These are phyloP conservation scores for Magnolia officinalis DNA, from an alignment of 164 flowering plant species.

Conservation along the genomic window DNA sequence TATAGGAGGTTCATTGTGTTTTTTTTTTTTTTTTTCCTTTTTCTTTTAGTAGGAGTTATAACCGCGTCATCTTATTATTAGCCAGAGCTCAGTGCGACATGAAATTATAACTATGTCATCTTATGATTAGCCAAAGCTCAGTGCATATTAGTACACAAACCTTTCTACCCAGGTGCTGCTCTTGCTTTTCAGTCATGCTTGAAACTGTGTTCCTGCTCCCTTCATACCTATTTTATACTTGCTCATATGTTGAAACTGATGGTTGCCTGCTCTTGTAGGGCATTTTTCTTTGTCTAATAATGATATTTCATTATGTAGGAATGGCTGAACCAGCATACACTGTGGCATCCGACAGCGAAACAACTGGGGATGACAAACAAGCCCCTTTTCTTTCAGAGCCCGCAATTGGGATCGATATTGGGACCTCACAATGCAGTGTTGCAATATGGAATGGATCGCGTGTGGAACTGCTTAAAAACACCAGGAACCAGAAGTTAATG, in stretches of 20 bases:
- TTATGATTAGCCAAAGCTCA: background rate
- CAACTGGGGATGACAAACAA: slow-evolving; percentile 60
- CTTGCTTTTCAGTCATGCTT: background rate
- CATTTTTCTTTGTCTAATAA: slow-evolving; percentile 1
- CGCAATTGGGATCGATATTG: slow-evolving; percentile 86
- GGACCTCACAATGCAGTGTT: slow-evolving; percentile 82
- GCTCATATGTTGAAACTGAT: no score
- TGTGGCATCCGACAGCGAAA: slow-evolving; percentile 83
- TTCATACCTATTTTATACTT: no score
- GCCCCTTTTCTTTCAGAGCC: slow-evolving; percentile 48
- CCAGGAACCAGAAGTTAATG: slow-evolving; percentile 65
- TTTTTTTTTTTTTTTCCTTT: no score
- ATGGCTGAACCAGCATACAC: slow-evolving; percentile 85
- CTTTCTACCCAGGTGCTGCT: background rate
- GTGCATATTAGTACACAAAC: background rate
- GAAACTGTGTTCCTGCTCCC: background rate
- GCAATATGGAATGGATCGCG: slow-evolving; percentile 86
- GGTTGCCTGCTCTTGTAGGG: no score
- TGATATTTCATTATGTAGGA: slow-evolving; percentile 23
- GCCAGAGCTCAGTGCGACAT: no score
- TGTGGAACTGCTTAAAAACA: slow-evolving; percentile 67
- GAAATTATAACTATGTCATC: no score
- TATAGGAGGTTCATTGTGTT: no score
- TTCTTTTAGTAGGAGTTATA: no score
- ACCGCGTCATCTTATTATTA: no score